Evolutionary conservation across 2,329 filamentous ascomycete species (phyloP), one percentile per base, ranked within the genome.

Genomic region (Colletotrichum sidae): DNA sequence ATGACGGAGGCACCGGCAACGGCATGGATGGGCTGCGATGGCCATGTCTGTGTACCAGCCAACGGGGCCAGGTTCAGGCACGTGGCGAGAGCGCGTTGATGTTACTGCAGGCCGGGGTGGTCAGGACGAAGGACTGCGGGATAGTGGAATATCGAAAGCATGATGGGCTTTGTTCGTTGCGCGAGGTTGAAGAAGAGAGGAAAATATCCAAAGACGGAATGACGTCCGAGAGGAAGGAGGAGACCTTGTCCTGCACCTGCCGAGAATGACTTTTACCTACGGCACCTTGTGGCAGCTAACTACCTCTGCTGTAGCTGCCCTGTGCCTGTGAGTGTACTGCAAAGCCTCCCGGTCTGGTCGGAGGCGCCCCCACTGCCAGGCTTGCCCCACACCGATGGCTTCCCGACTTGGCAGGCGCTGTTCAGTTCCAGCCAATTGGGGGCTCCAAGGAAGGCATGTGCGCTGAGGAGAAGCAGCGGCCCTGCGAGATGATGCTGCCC

Each of bases 341-440:
- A 25, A 25, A 25, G 25, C 4, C 25, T 25, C 25, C 25, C 25
- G 25, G 25, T 25, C 25, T 25, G 4, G 13, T 55, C 37, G 55
- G 45, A 12, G 38, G 34, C 15, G 17, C 44, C 55, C 44, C 55
- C 55, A 57, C 55, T 57, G 55, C 55, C 46, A 35, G 41, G 33
- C 13, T 33, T 38, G 41, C 62, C 52, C 57, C 62, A 50, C 62
- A 47, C 33, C 8, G 4, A 8, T 41, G 56, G 62, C 58, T 56
- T 62, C 62, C 58, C 41, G 51, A 56, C 62, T 56, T 45, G 62
- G 62, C 45, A 51, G 17, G 51, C 51, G 37, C 25, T 10, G 12
- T n/a, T 3, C n/a, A 38, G 17, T 17, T 3, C 41, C 13, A 41
- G 35, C 62, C 62, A 65, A 65, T 65, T 34, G 58, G 38, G 34